These are phyloP conservation scores for Epichloe scottii DNA, from an alignment of 2,329 filamentous ascomycete species.

Conservation along the genomic window DNA sequence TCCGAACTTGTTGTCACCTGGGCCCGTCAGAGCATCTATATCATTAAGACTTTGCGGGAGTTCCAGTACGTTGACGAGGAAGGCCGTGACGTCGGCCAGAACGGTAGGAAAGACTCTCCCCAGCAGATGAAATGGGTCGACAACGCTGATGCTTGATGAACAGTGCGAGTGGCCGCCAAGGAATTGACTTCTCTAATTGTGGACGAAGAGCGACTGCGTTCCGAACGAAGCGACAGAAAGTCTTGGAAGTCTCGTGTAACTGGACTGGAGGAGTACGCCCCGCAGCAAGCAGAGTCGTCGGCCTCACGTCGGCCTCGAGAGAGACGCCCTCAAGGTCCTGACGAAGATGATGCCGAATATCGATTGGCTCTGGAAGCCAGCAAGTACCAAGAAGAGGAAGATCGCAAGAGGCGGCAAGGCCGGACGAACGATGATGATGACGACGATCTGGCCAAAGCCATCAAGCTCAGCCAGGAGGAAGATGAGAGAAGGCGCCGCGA, in stretches of 20 bases:
- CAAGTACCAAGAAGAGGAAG: constrained; percentile 89
- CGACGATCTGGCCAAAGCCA: constrained; percentile 86
- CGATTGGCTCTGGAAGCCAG: constrained; percentile 85
- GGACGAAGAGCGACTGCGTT: constrained; percentile 84
- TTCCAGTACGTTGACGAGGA: constrained; percentile 97
- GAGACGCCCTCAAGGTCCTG: constrained; percentile 36
- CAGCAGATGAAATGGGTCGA: neutral
- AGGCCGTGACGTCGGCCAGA: constrained; percentile 87
- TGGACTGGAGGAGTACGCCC: constrained; percentile 72
- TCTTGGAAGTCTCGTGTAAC: constrained; percentile 95
- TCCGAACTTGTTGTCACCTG: constrained; percentile 94
- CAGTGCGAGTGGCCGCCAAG: constrained; percentile 91
- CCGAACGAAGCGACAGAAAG: constrained; percentile 81
- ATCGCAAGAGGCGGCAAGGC: constrained; percentile 58
- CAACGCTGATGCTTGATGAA: constrained; percentile 7
- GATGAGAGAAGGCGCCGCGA: constrained; percentile 81
- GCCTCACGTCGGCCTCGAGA: constrained; percentile 32
- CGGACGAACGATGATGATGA: constrained; percentile 48
- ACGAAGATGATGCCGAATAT: constrained; percentile 86
- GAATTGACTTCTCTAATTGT: constrained; percentile 84
- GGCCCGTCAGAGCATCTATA: constrained; percentile 95
- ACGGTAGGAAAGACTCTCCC: constrained; percentile 49
- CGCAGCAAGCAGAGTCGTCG: constrained; percentile 29
- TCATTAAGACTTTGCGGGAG: constrained; percentile 95
- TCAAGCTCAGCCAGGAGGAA: constrained; percentile 88